Conservation (phyloP, 2,329 filamentous ascomycete species). For the Neurospora sp. region DNA sequence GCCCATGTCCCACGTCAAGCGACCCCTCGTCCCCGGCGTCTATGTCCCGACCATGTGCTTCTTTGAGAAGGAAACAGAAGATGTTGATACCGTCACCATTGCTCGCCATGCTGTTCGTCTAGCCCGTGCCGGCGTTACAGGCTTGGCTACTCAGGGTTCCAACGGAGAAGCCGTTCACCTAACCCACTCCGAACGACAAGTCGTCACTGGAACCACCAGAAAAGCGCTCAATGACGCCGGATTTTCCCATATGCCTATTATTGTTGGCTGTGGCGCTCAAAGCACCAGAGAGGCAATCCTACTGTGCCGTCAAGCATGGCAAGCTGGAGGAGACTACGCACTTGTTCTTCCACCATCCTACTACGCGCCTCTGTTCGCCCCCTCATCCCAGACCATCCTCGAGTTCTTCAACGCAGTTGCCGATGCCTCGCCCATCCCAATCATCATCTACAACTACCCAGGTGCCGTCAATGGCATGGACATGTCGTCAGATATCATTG, state of each 20-base stretch:
- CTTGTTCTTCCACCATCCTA: conserved; percentile 69
- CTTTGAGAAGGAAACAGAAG: conserved; percentile 55
- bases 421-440: conserved; percentile 50
- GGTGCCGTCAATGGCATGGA: conserved; percentile 55
- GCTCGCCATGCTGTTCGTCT: conserved; percentile 56
- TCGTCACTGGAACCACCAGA: conserved; percentile 61
- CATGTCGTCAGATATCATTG: conserved; percentile 52
- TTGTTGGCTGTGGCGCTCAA: conserved; percentile 67
- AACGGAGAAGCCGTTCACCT: conserved; percentile 79
- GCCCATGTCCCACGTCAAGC: conserved; percentile 22
- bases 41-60: conserved; percentile 70
- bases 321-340: conserved; percentile 64
- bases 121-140: conserved; percentile 63
- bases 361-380: conserved; percentile 58
- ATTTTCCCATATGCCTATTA: conserved; percentile 56
- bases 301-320: conserved; percentile 58
- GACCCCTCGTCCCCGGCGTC: conserved; percentile 40
- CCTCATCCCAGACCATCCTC: conserved; percentile 49
- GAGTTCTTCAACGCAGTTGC: conserved; percentile 60
- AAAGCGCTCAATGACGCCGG: conserved; percentile 58
- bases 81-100: conserved; percentile 55
- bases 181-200: conserved; percentile 57
- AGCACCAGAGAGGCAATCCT: conserved; percentile 65
- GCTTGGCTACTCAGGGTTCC: conserved; percentile 68
- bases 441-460: conserved; percentile 63